A percentile compares a stretch with the other conserved stretches of the same genome.
Conservation (phyloP, 495 filamentous ascomycete genomes). For the Pyrenula aspistea region DNA sequence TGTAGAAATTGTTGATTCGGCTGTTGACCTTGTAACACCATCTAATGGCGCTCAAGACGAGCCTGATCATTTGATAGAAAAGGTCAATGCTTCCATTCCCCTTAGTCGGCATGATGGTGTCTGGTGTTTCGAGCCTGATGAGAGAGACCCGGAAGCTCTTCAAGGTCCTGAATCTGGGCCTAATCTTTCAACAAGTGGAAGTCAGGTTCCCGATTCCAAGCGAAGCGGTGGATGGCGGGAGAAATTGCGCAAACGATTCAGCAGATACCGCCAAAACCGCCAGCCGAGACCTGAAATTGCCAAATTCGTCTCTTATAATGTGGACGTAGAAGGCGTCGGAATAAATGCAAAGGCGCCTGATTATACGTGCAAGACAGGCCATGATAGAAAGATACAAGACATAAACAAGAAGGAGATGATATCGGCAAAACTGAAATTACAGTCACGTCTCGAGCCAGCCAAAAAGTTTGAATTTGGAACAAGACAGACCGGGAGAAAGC, state of each 20-base stretch:
- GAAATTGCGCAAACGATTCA: background rate
- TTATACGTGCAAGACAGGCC: background rate
- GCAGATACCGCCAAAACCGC: background rate
- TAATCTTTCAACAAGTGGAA: background rate
- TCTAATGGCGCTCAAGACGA: background rate
- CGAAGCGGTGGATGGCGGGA: background rate
- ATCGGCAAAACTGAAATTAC: background rate
- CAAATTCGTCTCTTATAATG: background rate
- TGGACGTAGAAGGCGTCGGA: background rate
- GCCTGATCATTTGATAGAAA: background rate
- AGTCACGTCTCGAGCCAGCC: background rate
- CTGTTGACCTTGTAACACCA: background rate
- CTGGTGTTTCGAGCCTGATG: background rate
- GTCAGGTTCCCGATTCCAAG: background rate
- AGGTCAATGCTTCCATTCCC: background rate
- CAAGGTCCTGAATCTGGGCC: background rate
- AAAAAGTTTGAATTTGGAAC: background rate
- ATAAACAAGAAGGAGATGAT: background rate
- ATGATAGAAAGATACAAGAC: background rate
- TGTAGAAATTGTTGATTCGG: background rate
- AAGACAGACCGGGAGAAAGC: background rate
- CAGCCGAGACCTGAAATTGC: background rate
- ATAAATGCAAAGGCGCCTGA: background rate
- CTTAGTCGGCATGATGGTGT: background rate
- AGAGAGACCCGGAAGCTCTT: background rate